Conservation (phyloP, 129 eudicot species). For the Oenanthe sinensis region DNA sequence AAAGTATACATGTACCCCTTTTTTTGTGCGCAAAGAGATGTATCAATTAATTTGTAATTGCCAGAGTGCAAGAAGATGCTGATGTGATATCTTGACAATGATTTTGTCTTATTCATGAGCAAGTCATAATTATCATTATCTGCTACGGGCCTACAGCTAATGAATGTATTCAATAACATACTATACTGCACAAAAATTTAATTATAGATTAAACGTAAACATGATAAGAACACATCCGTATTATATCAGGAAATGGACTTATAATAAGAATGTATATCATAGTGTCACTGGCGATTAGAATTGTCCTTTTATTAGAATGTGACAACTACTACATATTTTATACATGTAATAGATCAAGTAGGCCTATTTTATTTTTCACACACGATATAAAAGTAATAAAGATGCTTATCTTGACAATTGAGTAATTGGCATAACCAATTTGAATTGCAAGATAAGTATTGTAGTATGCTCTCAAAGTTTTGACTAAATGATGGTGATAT, state of each 20-base stretch:
- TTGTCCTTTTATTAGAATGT: background rate
- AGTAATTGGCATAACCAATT: background rate
- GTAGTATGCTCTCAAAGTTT: background rate
- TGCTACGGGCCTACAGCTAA: background rate
- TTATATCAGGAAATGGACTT: background rate
- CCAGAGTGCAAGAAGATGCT: background rate
- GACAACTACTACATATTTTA: background rate
- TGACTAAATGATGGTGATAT: background rate
- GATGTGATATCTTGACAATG: background rate
- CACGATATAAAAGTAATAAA: background rate
- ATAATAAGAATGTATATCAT: background rate
- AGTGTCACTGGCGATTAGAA: background rate
- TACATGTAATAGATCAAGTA: background rate
- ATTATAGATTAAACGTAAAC: background rate
- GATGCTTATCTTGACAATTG: background rate
- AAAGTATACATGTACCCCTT: background rate
- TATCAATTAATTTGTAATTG: background rate
- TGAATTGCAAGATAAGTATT: background rate
- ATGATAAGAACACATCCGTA: slow-evolving; percentile 2
- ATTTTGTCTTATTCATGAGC: background rate
- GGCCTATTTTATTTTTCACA: background rate
- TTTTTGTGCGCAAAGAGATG: background rate
- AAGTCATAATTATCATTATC: background rate
- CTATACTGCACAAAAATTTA: background rate
- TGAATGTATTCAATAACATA: background rate